Percentiles rank a stretch among this genome's conserved stretches.
phyloP scores from a whole-genome alignment of 2,329 filamentous ascomycete species.

The Salinomyces thailandicus region DNA sequence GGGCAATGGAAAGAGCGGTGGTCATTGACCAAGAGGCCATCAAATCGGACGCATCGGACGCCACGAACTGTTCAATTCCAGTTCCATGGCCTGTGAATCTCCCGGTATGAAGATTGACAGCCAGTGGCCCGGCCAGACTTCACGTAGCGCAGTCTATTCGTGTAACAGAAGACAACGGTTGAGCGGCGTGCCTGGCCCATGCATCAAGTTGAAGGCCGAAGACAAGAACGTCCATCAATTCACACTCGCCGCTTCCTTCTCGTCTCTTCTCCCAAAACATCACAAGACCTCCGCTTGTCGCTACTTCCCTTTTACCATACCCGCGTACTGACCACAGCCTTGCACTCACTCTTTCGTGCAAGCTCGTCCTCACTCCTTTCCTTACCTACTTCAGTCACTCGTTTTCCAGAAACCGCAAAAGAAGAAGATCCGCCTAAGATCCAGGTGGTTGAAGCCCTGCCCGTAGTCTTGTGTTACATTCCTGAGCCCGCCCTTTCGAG shows the following conservation, averaged over 20 bases:
- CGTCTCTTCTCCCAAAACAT: not conserved
- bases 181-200: not conserved
- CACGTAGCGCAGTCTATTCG: not conserved
- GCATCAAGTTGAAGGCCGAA: not conserved
- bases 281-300: no score
- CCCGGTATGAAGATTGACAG: not conserved
- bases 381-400: no score
- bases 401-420: slow-evolving; percentile 2
- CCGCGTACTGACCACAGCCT: not conserved
- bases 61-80: no score
- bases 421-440: not conserved
- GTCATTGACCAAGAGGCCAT: no score
- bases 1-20: not conserved
- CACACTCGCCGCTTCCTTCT: not conserved
- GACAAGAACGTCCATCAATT: not conserved
- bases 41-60: no score
- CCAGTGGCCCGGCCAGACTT: not conserved
- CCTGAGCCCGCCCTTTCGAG: slow-evolving; percentile 6
- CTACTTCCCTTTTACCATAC: no score
- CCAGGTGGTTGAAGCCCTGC: not conserved
- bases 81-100: no score
- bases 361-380: slow-evolving; percentile 6
- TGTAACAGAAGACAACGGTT: not conserved
- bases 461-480: slow-evolving; percentile 5
- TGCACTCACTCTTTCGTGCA: slow-evolving; percentile 15